These are phyloP conservation scores for Cutaneotrichosporon mucoides DNA, from an alignment of 1,284 basidiomycete genomes.

Conservation along the genomic window DNA sequence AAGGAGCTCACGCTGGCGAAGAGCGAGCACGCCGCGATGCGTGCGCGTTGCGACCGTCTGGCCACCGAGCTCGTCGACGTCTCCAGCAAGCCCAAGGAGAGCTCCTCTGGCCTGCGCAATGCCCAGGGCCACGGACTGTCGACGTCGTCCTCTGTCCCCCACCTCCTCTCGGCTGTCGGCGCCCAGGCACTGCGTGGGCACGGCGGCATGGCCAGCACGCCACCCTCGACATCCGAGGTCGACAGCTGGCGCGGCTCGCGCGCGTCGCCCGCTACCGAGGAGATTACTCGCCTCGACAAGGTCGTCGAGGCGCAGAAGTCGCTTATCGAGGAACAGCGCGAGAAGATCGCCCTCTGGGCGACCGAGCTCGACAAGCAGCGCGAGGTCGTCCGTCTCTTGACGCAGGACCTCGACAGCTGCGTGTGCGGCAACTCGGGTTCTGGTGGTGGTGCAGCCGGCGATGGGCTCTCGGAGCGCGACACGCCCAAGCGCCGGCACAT, in stretches of 20 bases:
- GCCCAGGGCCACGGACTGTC: background rate
- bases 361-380: constrained; percentile 44
- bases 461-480: background rate
- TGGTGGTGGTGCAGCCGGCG: too few species aligned
- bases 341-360: constrained; percentile 44
- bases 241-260: constrained; percentile 8
- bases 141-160: constrained; percentile 8
- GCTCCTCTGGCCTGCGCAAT: background rate
- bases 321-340: constrained; percentile 43
- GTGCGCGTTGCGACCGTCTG: constrained; percentile 12
- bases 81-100: background rate
- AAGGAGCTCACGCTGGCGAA: constrained; percentile 6
- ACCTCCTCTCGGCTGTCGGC: constrained; percentile 1
- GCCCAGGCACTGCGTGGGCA: constrained; percentile 6
- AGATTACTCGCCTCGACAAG: constrained; percentile 43
- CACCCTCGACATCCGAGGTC: constrained; percentile 1
- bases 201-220: background rate
- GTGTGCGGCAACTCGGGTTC: background rate
- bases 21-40: constrained; percentile 3
- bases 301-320: constrained; percentile 42
- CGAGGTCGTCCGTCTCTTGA: constrained; percentile 40
- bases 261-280: constrained; percentile 21
- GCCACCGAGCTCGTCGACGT: constrained; percentile 7
- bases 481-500: constrained; percentile 1
- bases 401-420: constrained; percentile 8